A percentile compares a stretch with the other conserved stretches of the same genome.
Conservation (phyloP, 2,329 filamentous ascomycete genomes). For the Exserohilum rostratum region DNA sequence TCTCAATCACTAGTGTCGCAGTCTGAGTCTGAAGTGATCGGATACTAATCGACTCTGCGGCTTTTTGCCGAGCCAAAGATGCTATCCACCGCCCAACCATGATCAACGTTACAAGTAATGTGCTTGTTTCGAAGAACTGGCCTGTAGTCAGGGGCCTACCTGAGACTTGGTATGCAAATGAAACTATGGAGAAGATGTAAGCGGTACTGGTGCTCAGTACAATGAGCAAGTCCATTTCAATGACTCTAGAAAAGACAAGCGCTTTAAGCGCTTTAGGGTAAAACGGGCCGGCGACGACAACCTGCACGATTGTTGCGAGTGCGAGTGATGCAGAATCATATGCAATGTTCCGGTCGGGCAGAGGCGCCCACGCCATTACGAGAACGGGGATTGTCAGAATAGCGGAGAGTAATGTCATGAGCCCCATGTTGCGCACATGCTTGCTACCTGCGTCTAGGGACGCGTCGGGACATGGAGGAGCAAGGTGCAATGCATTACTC, state of each 20-base stretch:
- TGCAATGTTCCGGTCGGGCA: slow-evolving; percentile 53
- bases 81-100: slow-evolving; percentile 58
- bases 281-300: slow-evolving; percentile 68
- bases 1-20: slow-evolving; percentile 57
- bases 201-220: slow-evolving; percentile 7
- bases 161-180: slow-evolving; percentile 51
- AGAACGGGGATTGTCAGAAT: slow-evolving; percentile 56
- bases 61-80: slow-evolving; percentile 56
- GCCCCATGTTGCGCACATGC: slow-evolving; percentile 61
- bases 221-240: slow-evolving; percentile 68
- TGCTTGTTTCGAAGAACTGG: slow-evolving; percentile 63
- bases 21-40: slow-evolving; percentile 63
- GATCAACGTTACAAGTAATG: slow-evolving; percentile 61
- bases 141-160: slow-evolving; percentile 49
- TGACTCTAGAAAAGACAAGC: slow-evolving; percentile 63
- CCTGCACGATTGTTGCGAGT: slow-evolving; percentile 71
- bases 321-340: slow-evolving; percentile 64
- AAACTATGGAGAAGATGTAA: slow-evolving; percentile 45
- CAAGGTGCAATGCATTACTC: slow-evolving; percentile 47
- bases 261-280: slow-evolving; percentile 69
- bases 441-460: slow-evolving; percentile 58
- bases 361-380: slow-evolving; percentile 71
- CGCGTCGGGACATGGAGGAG: slow-evolving; percentile 54
- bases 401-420: slow-evolving; percentile 43
- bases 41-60: slow-evolving; percentile 58